phyloP scores from a whole-genome alignment of 2,329 filamentous ascomycete genomes.

The Cladosporium sphaerospermum region DNA sequence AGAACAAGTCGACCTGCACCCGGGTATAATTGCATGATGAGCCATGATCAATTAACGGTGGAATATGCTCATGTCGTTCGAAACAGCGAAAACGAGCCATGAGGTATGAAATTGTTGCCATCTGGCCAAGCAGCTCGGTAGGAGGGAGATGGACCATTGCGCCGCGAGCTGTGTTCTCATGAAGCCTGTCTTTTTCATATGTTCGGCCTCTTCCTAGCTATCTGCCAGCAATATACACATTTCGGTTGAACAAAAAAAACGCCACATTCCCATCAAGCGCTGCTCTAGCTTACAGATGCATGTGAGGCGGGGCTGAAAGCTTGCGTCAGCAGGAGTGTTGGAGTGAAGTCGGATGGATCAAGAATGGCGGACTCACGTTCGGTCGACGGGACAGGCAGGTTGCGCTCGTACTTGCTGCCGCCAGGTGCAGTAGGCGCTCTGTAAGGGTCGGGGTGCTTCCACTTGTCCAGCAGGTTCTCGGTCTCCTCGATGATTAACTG shows the following conservation, averaged over 20 bases:
- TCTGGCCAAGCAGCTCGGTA: too few relatives aligned
- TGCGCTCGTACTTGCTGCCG: slow-evolving; percentile 95
- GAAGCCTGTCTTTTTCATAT: slow-evolving; percentile 1
- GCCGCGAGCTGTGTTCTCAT: too few relatives aligned
- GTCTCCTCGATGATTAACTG: slow-evolving; percentile 82
- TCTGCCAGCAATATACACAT: slow-evolving; percentile 19
- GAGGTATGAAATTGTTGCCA: too few relatives aligned
- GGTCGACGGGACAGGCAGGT: slow-evolving; percentile 71
- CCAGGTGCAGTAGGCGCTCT: slow-evolving; percentile 83
- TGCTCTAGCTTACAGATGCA: slow-evolving; percentile 35
- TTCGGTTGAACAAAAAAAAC: slow-evolving; percentile 11
- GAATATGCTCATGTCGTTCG: too few relatives aligned
- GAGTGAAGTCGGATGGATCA: background rate
- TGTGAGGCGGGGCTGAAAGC: slow-evolving; percentile 43
- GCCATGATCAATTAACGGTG: too few relatives aligned
- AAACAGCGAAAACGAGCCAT: too few relatives aligned
- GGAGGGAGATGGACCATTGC: too few relatives aligned
- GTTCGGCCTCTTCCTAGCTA: background rate
- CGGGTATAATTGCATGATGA: too few relatives aligned
- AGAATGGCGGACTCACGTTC: slow-evolving; percentile 57
- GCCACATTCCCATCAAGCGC: slow-evolving; percentile 10
- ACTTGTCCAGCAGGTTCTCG: slow-evolving; percentile 79
- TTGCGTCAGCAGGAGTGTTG: slow-evolving; percentile 3
- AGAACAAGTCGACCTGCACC: too few relatives aligned
- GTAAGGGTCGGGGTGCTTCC: slow-evolving; percentile 98